Percentiles rank a stretch among this genome's conserved stretches.
These are phyloP conservation scores for Cercophora scortea DNA, from an alignment of 495 filamentous ascomycete genomes.

Conservation along the genomic window DNA sequence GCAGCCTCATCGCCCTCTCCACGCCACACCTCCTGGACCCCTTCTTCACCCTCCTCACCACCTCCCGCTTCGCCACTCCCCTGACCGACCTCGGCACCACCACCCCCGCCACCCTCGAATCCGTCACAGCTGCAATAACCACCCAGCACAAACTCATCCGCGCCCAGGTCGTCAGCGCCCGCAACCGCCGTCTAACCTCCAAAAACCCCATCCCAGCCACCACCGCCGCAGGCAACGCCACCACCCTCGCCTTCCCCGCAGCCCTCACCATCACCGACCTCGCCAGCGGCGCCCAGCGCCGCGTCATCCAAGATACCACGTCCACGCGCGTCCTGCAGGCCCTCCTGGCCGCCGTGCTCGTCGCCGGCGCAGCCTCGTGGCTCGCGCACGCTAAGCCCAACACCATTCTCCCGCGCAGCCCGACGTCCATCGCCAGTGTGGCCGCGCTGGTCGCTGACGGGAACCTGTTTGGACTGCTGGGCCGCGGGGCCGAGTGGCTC, in stretches of 20 bases:
- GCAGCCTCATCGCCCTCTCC: constrained; percentile 5
- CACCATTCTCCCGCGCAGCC: constrained; percentile 19
- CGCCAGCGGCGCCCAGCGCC: constrained; percentile 4
- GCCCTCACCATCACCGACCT: constrained; percentile 6
- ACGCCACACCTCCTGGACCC: constrained; percentile 12
- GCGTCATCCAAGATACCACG: constrained; percentile 22
- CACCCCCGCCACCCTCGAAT: background rate
- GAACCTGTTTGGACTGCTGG: constrained; percentile 12
- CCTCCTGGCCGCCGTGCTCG: constrained; percentile 16
- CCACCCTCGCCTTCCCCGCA: constrained; percentile 5
- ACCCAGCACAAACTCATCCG: constrained; percentile 34
- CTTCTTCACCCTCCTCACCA: constrained; percentile 17
- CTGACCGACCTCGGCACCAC: constrained; percentile 2
- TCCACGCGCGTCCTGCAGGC: constrained; percentile 27
- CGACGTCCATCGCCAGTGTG: constrained; percentile 23
- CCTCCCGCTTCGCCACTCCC: constrained; percentile 12
- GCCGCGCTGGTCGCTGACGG: constrained; percentile 24
- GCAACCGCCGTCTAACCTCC: constrained; percentile 3
- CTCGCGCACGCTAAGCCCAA: constrained; percentile 16
- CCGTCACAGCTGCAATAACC: constrained; percentile 31
- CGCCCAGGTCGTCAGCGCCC: constrained; percentile 13
- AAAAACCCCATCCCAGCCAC: constrained; percentile 1
- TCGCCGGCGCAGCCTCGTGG: constrained; percentile 14
- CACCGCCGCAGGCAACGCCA: constrained; percentile 8
- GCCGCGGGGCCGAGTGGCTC: constrained; percentile 15